These are phyloP conservation scores for Cystobasidium pallidum DNA, from an alignment of 1,284 basidiomycete genomes.

Conservation along the genomic window DNA sequence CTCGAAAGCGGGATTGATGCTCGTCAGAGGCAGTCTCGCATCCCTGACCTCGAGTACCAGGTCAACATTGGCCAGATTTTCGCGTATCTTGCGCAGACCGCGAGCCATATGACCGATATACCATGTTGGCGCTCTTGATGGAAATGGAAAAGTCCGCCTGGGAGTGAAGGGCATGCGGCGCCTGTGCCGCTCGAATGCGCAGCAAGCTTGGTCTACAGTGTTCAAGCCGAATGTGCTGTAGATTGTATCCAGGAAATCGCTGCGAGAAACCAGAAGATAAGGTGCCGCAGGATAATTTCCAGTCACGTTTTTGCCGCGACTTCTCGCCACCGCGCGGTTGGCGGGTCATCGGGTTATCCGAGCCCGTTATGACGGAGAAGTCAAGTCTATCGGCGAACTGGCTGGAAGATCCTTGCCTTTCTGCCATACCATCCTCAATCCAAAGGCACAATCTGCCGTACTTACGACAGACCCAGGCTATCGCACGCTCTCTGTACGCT, in stretches of 20 bases:
- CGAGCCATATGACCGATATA: constrained; percentile 96
- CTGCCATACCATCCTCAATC: neutral
- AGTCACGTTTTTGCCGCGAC: constrained; percentile 7
- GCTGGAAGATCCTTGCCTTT: neutral
- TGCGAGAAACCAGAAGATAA: no score
- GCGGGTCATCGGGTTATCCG: neutral
- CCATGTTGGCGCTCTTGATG: constrained; percentile 76
- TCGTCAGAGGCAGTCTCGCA: constrained; percentile 87
- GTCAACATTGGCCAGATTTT: constrained; percentile 76
- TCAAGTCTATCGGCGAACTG: neutral
- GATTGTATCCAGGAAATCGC: no score
- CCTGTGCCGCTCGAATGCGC: neutral
- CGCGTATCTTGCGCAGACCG: constrained; percentile 76
- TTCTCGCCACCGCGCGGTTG: neutral
- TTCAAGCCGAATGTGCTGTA: no score
- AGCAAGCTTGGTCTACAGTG: neutral
- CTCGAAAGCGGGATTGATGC: constrained; percentile 88
- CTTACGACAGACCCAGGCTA: neutral
- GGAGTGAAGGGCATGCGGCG: constrained; percentile 54
- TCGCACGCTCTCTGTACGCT: neutral
- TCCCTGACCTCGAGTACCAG: constrained; percentile 94
- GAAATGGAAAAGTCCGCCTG: constrained; percentile 58
- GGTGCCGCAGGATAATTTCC: neutral
- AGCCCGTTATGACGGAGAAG: neutral
- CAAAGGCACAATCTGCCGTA: neutral